phyloP scores from a whole-genome alignment of 768 basidiomycete species.

The Tubosaeta sp. region DNA sequence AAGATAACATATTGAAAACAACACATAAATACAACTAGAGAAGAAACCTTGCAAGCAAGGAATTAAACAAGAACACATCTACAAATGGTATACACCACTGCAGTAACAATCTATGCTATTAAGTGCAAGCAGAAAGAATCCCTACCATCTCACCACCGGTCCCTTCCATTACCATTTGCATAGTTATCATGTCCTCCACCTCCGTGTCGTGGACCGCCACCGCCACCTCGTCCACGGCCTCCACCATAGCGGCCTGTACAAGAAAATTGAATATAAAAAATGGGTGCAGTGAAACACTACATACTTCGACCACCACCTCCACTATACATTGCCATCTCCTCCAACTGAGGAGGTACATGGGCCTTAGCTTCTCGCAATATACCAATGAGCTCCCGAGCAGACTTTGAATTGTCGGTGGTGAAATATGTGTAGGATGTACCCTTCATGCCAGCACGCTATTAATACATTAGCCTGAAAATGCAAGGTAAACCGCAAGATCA shows the following conservation, averaged over 20 bases:
- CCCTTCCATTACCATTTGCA: constrained; percentile 21
- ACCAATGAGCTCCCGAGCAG: constrained; percentile 83
- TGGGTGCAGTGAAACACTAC: constrained; percentile 17
- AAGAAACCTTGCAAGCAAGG: neutral
- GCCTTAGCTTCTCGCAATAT: constrained; percentile 89
- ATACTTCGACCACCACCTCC: constrained; percentile 72
- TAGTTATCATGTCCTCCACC: constrained; percentile 23
- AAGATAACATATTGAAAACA: neutral
- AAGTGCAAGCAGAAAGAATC: constrained; percentile 3
- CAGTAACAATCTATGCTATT: constrained; percentile 18
- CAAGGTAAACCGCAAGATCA: constrained; percentile 1
- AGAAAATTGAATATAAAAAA: neutral
- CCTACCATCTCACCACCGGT: constrained; percentile 20
- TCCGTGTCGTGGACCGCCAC: constrained; percentile 20
- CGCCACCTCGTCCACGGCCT: constrained; percentile 30
- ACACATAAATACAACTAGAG: neutral
- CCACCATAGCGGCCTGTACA: constrained; percentile 57
- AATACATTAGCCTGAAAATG: constrained; percentile 13
- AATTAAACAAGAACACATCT: constrained; percentile 12
- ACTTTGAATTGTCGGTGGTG: constrained; percentile 93
- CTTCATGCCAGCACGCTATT: constrained; percentile 83
- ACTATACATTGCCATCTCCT: constrained; percentile 89
- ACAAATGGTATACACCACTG: constrained; percentile 24
- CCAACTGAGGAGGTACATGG: constrained; percentile 79
- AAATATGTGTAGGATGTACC: constrained; percentile 95